These are phyloP conservation scores for Petrea volubilis DNA, from an alignment of 257 asterid genomes.

Conservation along the genomic window DNA sequence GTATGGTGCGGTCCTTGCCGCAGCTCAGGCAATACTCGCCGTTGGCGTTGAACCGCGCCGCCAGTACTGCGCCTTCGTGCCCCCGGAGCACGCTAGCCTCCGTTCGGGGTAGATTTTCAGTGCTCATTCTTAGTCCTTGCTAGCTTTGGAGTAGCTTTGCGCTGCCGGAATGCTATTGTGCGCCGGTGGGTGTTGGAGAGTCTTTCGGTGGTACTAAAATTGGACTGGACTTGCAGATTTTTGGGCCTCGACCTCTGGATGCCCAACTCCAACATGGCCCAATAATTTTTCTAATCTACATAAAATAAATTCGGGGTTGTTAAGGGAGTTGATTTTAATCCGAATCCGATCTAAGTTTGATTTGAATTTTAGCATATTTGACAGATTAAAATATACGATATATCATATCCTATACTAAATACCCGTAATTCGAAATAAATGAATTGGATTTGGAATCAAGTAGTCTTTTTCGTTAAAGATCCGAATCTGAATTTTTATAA, in stretches of 20 bases:
- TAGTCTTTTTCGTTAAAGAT: no score
- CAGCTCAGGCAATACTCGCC: slow-evolving; percentile 95
- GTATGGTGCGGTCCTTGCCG: slow-evolving; percentile 94
- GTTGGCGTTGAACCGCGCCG: slow-evolving; percentile 86
- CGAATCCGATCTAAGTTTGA: no score
- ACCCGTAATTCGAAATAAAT: no score
- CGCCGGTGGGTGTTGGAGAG: background rate
- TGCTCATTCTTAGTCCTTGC: slow-evolving; percentile 37
- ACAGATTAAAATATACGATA: no score
- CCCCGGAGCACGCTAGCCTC: slow-evolving; percentile 81
- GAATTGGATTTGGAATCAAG: no score
- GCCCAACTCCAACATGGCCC: no score
- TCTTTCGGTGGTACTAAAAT: background rate
- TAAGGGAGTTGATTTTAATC: no score
- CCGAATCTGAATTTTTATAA: no score
- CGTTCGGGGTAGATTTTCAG: slow-evolving; percentile 52
- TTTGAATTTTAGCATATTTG: no score
- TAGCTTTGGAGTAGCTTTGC: background rate
- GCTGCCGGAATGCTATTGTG: slow-evolving; percentile 14
- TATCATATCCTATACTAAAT: no score
- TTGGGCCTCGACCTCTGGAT: slow-evolving; percentile 1
- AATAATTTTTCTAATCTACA: no score
- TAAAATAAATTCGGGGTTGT: no score
- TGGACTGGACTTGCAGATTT: background rate
- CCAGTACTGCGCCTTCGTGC: slow-evolving; percentile 93